phyloP scores from a whole-genome alignment of 1,284 basidiomycete species.

The Coniferiporia weirii region DNA sequence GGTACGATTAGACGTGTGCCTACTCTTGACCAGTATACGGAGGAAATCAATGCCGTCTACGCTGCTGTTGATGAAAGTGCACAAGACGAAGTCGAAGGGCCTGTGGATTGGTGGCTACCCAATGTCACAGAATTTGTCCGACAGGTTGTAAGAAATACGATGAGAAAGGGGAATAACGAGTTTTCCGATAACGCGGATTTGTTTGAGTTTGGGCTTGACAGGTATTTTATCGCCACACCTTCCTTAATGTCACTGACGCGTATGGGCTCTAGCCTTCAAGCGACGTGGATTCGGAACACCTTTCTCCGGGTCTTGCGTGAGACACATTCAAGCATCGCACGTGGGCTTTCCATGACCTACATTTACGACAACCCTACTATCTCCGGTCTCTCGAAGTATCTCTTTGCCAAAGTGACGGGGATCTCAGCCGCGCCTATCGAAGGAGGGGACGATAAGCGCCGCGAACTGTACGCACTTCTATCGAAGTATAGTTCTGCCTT shows the following conservation, averaged over 20 bases:
- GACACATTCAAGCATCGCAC: slow-evolving; percentile 21
- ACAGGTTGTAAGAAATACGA: slow-evolving; percentile 7
- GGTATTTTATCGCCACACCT: slow-evolving; percentile 1
- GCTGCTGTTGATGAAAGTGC: slow-evolving; percentile 18
- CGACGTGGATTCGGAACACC: slow-evolving; percentile 38
- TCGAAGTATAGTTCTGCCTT: slow-evolving; percentile 30
- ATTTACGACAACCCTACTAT: slow-evolving; percentile 35
- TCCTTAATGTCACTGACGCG: background rate
- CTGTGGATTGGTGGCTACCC: slow-evolving; percentile 5
- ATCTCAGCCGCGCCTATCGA: background rate
- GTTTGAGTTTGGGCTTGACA: slow-evolving; percentile 20
- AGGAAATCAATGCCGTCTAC: slow-evolving; percentile 31
- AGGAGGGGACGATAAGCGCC: background rate
- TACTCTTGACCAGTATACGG: slow-evolving; percentile 26
- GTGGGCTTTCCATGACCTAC: slow-evolving; percentile 26
- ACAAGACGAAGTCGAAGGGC: slow-evolving; percentile 14
- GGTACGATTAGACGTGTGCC: slow-evolving; percentile 26
- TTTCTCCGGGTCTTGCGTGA: slow-evolving; percentile 30
- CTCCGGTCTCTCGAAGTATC: slow-evolving; percentile 24
- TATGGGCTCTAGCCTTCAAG: slow-evolving; percentile 29
- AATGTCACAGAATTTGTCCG: slow-evolving; percentile 13
- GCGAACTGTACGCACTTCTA: slow-evolving; percentile 27
- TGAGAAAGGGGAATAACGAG: background rate
- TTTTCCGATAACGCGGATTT: slow-evolving; percentile 20
- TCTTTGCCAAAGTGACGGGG: background rate